Evolutionary conservation across 139 green algal genomes (phyloP), one percentile per base, ranked within the genome.

Genomic region (Spirogloea muscicola): DNA sequence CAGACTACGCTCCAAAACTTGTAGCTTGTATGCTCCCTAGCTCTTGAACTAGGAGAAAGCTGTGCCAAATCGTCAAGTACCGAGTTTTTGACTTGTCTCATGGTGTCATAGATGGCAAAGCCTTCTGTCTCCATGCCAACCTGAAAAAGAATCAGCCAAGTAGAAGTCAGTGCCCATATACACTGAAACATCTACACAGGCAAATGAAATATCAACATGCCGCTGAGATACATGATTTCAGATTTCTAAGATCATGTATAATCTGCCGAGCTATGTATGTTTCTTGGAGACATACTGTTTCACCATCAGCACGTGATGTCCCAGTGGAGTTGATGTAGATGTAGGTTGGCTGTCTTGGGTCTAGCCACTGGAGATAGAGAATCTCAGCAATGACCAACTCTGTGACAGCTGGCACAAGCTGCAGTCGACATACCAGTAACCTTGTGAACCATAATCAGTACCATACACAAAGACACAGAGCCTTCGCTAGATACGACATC

Each of bases 271-370:
- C n/a, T n/a, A n/a, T n/a, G n/a, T n/a, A n/a, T n/a, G n/a, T n/a
- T n/a, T n/a, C n/a, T n/a, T n/a, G n/a, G n/a, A n/a, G n/a, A 43
- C 71, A 52, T 57, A 90, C 85, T 58, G 86, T 89, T 57, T 95
- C 90, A 21, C 90, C 90, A 79, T 95, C 90, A 27, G 90, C 88
- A 31, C 90, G 76, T 1, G 88, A 86, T 43, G 89, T 94, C 18
- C 91, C 91, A 1, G 88, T 93, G 39, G 86, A 93, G 82, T 96
- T 96, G 51, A 96, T 89, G 86, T 96, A 96, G 25, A 96, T 61
- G 64, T 92, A 94, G 7, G 92, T 81, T 7, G 90, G 87, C 84
- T 93, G 91, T 4, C 84, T 69, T 25, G 77, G 82, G 25, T 89
- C 79, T n/a, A 86, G 86, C 77, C 88, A 90, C 68, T 96, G 91